Conservation (phyloP, 495 filamentous ascomycete genomes). For the Barbatosphaeria neglecta region DNA sequence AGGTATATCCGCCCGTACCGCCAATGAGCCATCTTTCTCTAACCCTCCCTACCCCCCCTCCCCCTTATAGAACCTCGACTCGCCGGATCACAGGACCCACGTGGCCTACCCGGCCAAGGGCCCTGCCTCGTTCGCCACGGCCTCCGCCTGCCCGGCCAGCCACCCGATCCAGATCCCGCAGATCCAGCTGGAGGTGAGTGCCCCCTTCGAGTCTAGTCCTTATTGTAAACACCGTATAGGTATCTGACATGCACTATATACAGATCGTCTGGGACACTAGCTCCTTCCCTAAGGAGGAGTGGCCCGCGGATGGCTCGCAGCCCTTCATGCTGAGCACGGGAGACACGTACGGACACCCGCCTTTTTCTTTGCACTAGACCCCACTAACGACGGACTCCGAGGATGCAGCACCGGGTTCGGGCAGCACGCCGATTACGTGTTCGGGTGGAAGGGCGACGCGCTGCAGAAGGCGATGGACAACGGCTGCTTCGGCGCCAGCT, state of each 20-base stretch:
- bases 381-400: background rate
- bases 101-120: constrained; percentile 25
- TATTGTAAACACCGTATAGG: background rate
- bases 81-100: constrained; percentile 28
- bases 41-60: too few species aligned
- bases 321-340: constrained; percentile 32
- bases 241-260: background rate
- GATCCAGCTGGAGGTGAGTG: constrained; percentile 24
- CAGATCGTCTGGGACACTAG: constrained; percentile 26
- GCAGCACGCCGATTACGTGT: constrained; percentile 36
- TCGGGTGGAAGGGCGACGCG: constrained; percentile 30
- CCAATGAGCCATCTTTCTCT: too few species aligned
- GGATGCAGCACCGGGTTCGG: constrained; percentile 25
- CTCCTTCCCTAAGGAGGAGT: constrained; percentile 23
- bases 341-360: constrained; percentile 4
- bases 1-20: too few species aligned
- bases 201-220: background rate
- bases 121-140: constrained; percentile 18
- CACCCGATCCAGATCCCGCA: constrained; percentile 34
- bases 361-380: constrained; percentile 6
- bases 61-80: constrained; percentile 22
- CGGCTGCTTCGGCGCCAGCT: constrained; percentile 26
- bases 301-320: constrained; percentile 27
- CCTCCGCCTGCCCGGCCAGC: constrained; percentile 27
- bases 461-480: constrained; percentile 31